A percentile compares a stretch with the other conserved stretches of the same genome.
phyloP scores from a whole-genome alignment of 225 moss, liverwort and hornwort species.

The Thuidium tamariscinum region DNA sequence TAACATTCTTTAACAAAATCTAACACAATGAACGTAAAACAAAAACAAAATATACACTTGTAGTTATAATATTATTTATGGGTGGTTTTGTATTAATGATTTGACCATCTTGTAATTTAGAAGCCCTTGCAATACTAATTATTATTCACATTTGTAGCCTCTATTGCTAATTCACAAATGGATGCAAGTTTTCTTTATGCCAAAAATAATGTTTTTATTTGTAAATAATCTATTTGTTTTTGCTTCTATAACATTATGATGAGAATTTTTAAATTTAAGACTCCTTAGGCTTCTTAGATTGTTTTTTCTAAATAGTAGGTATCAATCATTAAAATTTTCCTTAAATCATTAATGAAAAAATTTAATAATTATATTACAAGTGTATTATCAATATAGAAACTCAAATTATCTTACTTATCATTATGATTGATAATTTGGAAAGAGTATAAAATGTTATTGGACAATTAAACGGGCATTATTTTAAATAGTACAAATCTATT shows the following conservation, averaged over 20 bases:
- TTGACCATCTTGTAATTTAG: background rate
- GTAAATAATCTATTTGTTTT: background rate
- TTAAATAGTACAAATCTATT: background rate
- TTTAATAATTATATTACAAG: background rate
- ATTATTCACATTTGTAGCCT: background rate
- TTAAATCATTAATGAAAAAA: background rate
- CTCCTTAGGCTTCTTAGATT: too few species aligned
- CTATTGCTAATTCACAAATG: background rate
- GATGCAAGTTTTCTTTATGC: background rate
- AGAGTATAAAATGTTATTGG: too few species aligned
- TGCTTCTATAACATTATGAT: too few species aligned
- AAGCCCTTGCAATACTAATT: background rate
- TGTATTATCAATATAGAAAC: background rate
- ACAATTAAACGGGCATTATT: background rate
- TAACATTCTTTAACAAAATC: background rate
- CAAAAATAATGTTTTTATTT: too few species aligned
- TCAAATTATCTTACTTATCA: background rate
- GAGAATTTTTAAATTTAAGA: background rate
- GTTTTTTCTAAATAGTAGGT: background rate
- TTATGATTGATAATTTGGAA: background rate
- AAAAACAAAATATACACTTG: background rate
- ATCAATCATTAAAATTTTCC: background rate
- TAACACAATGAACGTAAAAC: background rate
- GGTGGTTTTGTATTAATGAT: fast-evolving
- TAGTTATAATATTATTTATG: background rate